Conservation (phyloP, 1,284 basidiomycete genomes). For the Naganishia albida region DNA sequence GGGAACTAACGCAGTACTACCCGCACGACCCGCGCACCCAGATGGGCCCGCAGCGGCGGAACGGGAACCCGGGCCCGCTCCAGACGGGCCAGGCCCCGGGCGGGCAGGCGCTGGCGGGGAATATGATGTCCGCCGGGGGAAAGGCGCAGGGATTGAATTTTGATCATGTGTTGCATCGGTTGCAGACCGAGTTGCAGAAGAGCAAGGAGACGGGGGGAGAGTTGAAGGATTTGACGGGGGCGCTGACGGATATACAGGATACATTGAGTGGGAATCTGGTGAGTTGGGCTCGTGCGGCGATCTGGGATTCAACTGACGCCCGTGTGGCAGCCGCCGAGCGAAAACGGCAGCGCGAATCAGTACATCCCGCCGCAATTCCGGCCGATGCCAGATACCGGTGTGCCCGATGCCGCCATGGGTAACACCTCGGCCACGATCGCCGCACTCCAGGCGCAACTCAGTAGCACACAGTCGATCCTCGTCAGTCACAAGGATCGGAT, state of each 20-base stretch:
- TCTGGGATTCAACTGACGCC: slow-evolving; percentile 57
- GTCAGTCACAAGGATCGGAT: slow-evolving; percentile 82
- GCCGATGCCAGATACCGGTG: slow-evolving; percentile 27
- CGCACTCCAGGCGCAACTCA: slow-evolving; percentile 76
- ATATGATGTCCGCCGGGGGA: slow-evolving; percentile 49
- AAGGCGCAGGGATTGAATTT: slow-evolving; percentile 55
- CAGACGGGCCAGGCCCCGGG: slow-evolving; percentile 12
- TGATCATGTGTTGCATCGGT: slow-evolving; percentile 56
- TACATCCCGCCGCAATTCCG: slow-evolving; percentile 51
- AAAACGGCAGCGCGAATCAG: slow-evolving; percentile 51
- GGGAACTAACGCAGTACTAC: slow-evolving; percentile 51
- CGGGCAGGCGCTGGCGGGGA: slow-evolving; percentile 25
- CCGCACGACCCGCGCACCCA: slow-evolving; percentile 41
- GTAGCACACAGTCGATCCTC: slow-evolving; percentile 79
- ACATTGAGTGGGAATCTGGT: slow-evolving; percentile 82
- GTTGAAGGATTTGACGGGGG: slow-evolving; percentile 72
- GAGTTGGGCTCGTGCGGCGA: slow-evolving; percentile 60
- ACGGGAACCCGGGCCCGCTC: slow-evolving; percentile 17
- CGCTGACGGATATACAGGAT: slow-evolving; percentile 89
- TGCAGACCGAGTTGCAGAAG: slow-evolving; percentile 84
- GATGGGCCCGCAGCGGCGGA: slow-evolving; percentile 29
- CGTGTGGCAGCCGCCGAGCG: slow-evolving; percentile 55
- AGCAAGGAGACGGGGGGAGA: slow-evolving; percentile 92
- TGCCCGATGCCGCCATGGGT: slow-evolving; percentile 34
- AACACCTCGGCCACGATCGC: slow-evolving; percentile 56